phyloP scores from a whole-genome alignment of 2,329 filamentous ascomycete species.

The Colletotrichum sp. region DNA sequence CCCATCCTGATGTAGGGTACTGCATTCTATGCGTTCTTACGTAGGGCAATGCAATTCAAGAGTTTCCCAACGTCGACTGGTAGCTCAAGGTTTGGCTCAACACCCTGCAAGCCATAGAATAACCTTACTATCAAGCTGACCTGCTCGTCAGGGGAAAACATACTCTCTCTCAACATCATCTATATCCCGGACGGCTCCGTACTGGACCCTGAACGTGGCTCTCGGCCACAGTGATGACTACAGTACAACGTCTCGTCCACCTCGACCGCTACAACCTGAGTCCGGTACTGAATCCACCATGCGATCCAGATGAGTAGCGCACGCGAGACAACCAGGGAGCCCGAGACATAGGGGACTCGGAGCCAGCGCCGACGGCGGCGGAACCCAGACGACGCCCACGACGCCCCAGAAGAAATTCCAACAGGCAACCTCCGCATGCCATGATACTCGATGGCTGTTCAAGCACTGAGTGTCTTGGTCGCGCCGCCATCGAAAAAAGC shows the following conservation, averaged over 20 bases:
- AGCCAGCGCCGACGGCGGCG: not conserved
- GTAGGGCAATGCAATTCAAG: not conserved
- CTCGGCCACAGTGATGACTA: not conserved
- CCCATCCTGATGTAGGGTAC: not conserved
- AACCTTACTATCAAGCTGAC: not conserved
- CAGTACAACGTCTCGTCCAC: not conserved
- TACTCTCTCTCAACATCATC: not conserved
- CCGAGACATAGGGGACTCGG: slow-evolving; percentile 1
- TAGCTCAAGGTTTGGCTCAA: not conserved
- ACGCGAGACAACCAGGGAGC: slow-evolving; percentile 13
- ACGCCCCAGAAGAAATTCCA: not conserved
- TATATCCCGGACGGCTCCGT: not conserved
- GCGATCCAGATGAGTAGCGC: slow-evolving; percentile 5
- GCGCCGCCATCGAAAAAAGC: not conserved
- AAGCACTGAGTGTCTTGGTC: not conserved
- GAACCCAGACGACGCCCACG: not conserved
- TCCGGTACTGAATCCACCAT: not conserved
- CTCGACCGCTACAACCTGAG: not conserved
- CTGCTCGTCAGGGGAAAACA: not conserved
- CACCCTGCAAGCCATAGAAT: not conserved
- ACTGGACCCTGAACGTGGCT: not conserved
- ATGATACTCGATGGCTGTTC: not conserved
- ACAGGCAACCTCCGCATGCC: not conserved
- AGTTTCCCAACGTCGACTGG: not conserved
- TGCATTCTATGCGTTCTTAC: not conserved